phyloP scores from a whole-genome alignment of 805 yeast species.

The Sungouiozyma ichnusensis region DNA sequence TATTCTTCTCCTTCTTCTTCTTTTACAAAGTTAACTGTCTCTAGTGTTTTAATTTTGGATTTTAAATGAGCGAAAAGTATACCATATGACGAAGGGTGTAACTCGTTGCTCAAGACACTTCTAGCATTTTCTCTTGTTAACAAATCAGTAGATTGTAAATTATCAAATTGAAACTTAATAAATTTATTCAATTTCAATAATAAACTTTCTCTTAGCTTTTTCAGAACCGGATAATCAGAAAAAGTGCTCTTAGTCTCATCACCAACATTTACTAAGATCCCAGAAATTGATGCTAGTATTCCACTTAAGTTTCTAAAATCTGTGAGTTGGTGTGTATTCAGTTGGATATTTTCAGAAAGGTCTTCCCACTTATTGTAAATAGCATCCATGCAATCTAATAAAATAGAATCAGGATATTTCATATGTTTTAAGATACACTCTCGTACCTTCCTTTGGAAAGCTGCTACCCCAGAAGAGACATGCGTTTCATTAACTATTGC shows the following conservation, averaged over 20 bases:
- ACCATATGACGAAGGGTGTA: constrained; percentile 45
- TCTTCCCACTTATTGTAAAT: constrained; percentile 28
- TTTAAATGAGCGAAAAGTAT: constrained; percentile 36
- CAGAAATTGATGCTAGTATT: constrained; percentile 56
- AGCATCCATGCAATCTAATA: constrained; percentile 24
- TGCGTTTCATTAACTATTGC: constrained; percentile 43
- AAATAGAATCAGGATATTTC: constrained; percentile 15
- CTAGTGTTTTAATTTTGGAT: constrained; percentile 25
- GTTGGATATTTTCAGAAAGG: constrained; percentile 8
- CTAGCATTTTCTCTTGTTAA: constrained; percentile 56
- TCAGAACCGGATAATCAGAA: constrained; percentile 5
- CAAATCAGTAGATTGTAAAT: constrained; percentile 37
- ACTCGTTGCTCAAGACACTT: constrained; percentile 54
- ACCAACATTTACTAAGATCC: constrained; percentile 39
- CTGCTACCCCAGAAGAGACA: constrained; percentile 60
- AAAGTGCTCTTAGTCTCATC: constrained; percentile 6
- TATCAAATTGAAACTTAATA: constrained; percentile 36
- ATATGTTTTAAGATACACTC: constrained; percentile 26
- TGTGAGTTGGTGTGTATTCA: constrained; percentile 25
- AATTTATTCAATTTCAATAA: constrained; percentile 34
- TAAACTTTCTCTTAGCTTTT: constrained; percentile 23
- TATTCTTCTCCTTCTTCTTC: constrained; percentile 15
- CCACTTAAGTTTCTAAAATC: constrained; percentile 61
- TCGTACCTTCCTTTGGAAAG: constrained; percentile 57
- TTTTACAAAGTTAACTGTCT: constrained; percentile 6